Evolutionary conservation across 371 early-diverging fungal species (phyloP), one percentile per base, ranked within the genome.

Genomic region (Lichtheimia ornata): DNA sequence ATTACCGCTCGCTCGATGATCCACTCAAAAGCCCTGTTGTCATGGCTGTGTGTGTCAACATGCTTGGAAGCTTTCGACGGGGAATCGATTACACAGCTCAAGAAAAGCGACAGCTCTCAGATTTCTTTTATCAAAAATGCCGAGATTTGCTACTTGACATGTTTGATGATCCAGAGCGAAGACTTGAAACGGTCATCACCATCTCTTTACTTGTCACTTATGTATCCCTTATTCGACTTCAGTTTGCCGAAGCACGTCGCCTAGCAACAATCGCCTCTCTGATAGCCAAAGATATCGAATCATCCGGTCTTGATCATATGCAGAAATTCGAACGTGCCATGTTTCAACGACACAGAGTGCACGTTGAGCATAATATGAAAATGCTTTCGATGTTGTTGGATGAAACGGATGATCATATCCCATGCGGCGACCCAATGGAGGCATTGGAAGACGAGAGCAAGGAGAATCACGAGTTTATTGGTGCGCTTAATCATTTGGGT

Each of bases 141-240:
- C 58, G 40, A 49, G 53, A 58, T 27, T 35, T 53, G 14, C 18
- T 68, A 1, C 9, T 41, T 12, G 68, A 68, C 5, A 58, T 55
- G 40, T 68, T 68, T 58, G 68, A 68, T 35, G 68, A 68, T 41
- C 68, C 68, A 1, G 14, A 51, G 0, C 60, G 53, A n/a, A 42
- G 59, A 17, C 17, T 68, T 4, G 68, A 68, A 44, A 61, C 64
- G 1, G 17, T 68, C 4, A 49, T 57, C 3, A 41, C 59, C 20
- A 50, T 56, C 17, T 44, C 24, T 5, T 44, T 56, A 11, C 25
- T 28, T 2, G 17, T 41, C 12, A 42, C 41, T 20, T 56, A 22
- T 28, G 18, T 28, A 15, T 24, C 45, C 11, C 27, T 42, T 27
- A n/a, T 56, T 3, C 22, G 40, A 22, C 24, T 56, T 40, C 47